Evolutionary conservation across 805 yeast species (phyloP), one percentile per base, ranked within the genome.

Genomic region (Metschnikowia chrysomelidarum): DNA sequence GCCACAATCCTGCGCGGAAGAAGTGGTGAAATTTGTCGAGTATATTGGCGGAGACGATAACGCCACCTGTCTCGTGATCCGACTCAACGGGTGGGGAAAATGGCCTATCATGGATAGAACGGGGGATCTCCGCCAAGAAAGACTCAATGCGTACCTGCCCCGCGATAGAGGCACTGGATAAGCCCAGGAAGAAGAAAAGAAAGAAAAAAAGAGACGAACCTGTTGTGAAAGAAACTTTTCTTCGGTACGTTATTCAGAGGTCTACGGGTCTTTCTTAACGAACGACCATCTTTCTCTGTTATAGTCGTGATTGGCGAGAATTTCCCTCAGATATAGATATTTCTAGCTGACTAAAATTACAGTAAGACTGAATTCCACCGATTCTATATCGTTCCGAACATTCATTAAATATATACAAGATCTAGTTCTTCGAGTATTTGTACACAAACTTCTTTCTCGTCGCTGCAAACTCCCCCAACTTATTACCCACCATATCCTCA

Each of bases 401-500:
- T 36, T 36, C 31, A 30, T 35, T 27, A 27, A 3, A 18, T 41
- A 41, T 38, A 32, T 41, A 34, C 40, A 41, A 31, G 43, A 30
- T 32, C 42, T 68, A 75, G 54, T 81, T 82, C 71, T 82, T 82
- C 21, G 88, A 78, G 60, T 75, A 84, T 34, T 88, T 84, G 66
- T 85, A 88, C 44, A 76, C 78, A 63, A 86, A 87, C 57, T 82
- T 78, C 75, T 87, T 86, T 64, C 98, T 77, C 1, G 98, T 93
- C 36, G 89, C 87, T 2, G 95, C 95, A 68, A 87, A 93, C 60
- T 91, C 97, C 2, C 98, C 98, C 37, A 93, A 67, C 58, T 91
- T 93, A 49, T 81, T 76, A 13, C 98, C 98, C 41, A 93, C 96
- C 98, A 93, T 93, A 51, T 93, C 93, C 57, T 93, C 97, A 7